Conservation (phyloP, 352 stramenopile genomes). For the Phytophthora constricta region DNA sequence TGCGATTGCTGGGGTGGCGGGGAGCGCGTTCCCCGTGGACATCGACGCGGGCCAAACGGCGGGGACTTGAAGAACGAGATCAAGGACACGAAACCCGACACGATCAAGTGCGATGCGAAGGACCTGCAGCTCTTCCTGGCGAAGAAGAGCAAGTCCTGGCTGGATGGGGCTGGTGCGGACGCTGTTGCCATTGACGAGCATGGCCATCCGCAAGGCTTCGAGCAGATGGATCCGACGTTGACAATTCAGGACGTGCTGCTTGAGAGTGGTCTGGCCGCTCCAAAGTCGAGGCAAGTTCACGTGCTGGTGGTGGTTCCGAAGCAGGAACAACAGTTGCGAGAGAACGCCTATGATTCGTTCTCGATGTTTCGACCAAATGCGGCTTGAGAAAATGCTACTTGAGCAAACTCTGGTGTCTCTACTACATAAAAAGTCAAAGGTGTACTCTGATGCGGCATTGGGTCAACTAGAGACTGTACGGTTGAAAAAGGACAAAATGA, state of each 20-base stretch:
- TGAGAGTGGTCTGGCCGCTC: too few relatives aligned
- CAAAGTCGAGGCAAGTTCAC: background rate
- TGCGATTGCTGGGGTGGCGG: constrained; percentile 19
- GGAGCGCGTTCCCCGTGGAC: constrained; percentile 23
- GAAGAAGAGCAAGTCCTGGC: constrained; percentile 20
- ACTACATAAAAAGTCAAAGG: background rate
- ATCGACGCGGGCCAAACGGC: constrained; percentile 24
- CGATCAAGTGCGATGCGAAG: constrained; percentile 14
- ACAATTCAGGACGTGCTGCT: constrained; percentile 19
- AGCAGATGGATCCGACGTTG: constrained; percentile 16
- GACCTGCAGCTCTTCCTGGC: constrained; percentile 41
- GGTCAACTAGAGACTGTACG: constrained; percentile 5
- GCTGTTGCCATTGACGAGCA: constrained; percentile 10
- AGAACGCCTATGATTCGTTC: background rate
- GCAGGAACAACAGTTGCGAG: background rate
- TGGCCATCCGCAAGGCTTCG: too few relatives aligned
- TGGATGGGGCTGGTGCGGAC: constrained; percentile 11
- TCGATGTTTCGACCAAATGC: background rate
- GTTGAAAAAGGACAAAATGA: constrained; percentile 4
- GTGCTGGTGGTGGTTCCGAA: background rate
- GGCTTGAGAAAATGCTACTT: background rate
- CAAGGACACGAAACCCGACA: constrained; percentile 21
- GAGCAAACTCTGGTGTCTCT: background rate
- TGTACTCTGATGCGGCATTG: constrained; percentile 1
- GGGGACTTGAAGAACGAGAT: constrained; percentile 38